Base-by-base conservation (phyloP, 2,329 filamentous ascomycete genomes). In the Fusarium pilosicola region DNA sequence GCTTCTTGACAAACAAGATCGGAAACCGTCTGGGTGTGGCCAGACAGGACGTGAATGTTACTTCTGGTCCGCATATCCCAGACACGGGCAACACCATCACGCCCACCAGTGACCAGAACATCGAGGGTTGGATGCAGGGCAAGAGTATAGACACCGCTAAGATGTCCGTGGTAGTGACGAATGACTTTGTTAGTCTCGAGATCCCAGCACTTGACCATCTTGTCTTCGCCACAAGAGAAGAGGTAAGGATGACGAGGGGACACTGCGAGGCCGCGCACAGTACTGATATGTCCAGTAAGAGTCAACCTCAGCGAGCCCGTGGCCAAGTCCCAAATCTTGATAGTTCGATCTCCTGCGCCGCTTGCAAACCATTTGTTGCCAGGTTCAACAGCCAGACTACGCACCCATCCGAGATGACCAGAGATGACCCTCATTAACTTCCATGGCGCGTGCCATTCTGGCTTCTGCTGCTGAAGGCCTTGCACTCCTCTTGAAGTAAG, bases 191-290 rank as follows among this genome's bases (percentile, higher is more conserved):
- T 99, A n/a, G 96, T 98, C 83, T 99, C 96, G 74, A 99, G 85
- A 85, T 99, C 96, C 96, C 96, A 99, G 85, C 96, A 99, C 84
- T 99, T 99, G 71, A 99, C 96, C 95, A 98, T 98, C 86, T 99
- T 99, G 82, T 99, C 96, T 83, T 99, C 96, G 66, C 94, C 97
- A 79, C 96, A 99, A 17, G 95, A 97, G 83, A 99, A 99, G 15
- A 99, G 88, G 80, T 99, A 99, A 0, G 96, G 97, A 84, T 99
- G 96, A 52, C 96, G 88, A 22, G 95, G 94, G 26, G 94, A 97
- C 13, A 99, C 94, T 0, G 96, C 96, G 54, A 99, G 88, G 5
- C 96, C 96, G 60, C 95, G 91, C 2, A 98, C 95, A 9, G 94
- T 97, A 55, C 94, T 97, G 79, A 97, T 98, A 83, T 98, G 96